Conservation (phyloP, 2,329 filamentous ascomycete species). For the Zymoseptoria tritici region DNA sequence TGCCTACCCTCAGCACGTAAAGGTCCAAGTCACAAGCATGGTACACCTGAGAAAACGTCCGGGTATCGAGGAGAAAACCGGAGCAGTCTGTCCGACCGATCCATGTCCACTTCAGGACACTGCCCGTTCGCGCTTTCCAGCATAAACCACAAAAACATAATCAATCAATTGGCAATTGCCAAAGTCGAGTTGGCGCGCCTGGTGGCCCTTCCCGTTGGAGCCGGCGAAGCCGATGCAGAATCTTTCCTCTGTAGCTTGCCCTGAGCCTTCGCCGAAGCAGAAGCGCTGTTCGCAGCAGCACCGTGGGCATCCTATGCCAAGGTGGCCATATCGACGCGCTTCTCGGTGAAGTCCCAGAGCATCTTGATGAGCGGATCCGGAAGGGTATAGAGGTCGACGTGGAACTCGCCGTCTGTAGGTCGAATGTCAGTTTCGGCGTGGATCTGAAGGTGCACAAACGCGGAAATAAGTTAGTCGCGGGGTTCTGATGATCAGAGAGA, state of each 20-base stretch:
- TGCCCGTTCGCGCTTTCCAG: background rate
- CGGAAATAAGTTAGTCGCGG: slow-evolving; percentile 2
- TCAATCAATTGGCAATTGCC: background rate
- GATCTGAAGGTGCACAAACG: slow-evolving; percentile 17
- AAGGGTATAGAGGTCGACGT: slow-evolving; percentile 96
- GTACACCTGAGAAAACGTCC: background rate
- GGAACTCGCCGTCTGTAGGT: slow-evolving; percentile 78
- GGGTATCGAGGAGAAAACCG: background rate
- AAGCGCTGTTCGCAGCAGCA: background rate
- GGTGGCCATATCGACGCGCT: slow-evolving; percentile 28
- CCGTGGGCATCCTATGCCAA: slow-evolving; percentile 14
- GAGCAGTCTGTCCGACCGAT: background rate
- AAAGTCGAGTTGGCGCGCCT: background rate
- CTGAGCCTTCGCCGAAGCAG: background rate
- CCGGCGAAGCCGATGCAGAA: background rate
- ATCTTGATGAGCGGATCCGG: slow-evolving; percentile 82
- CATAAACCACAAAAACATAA: background rate
- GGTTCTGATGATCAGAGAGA: slow-evolving; percentile 1
- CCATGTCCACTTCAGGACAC: background rate
- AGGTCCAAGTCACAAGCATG: background rate
- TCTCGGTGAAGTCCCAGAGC: slow-evolving; percentile 77
- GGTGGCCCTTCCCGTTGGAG: background rate
- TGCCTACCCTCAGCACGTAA: background rate
- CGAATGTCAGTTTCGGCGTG: slow-evolving; percentile 6
- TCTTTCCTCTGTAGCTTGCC: background rate